These are phyloP conservation scores for Hortiboletus flavorubellus DNA, from an alignment of 768 basidiomycete species.

Conservation along the genomic window DNA sequence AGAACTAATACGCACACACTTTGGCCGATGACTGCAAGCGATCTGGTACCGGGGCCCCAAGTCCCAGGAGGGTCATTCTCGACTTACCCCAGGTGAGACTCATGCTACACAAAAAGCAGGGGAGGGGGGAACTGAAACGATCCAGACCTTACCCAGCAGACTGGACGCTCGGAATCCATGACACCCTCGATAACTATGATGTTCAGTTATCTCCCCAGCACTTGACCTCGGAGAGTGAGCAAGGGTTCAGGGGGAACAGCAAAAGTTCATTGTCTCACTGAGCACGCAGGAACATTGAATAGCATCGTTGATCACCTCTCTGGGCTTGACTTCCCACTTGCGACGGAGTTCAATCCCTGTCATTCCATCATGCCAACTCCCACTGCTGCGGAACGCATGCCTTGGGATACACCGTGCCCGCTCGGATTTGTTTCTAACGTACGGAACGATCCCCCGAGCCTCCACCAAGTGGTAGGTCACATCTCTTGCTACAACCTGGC, in stretches of 20 bases:
- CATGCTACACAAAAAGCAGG: neutral
- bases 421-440: neutral
- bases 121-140: neutral
- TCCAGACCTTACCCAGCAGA: neutral
- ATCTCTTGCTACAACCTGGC: neutral
- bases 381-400: too few relatives aligned
- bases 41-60: neutral
- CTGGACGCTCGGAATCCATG: too few relatives aligned
- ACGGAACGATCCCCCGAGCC: neutral
- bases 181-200: neutral
- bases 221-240: constrained; percentile 2
- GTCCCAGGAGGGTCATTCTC: neutral
- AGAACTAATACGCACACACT: neutral
- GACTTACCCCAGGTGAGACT: neutral
- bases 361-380: neutral
- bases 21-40: neutral
- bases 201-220: neutral
- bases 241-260: neutral
- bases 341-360: neutral
- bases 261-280: neutral
- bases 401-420: neutral
- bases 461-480: constrained; percentile 2
- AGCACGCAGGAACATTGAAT: neutral
- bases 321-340: neutral
- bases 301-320: neutral